Base-by-base conservation (phyloP, 768 basidiomycete species). In the Macrolepiota albuminosa region DNA sequence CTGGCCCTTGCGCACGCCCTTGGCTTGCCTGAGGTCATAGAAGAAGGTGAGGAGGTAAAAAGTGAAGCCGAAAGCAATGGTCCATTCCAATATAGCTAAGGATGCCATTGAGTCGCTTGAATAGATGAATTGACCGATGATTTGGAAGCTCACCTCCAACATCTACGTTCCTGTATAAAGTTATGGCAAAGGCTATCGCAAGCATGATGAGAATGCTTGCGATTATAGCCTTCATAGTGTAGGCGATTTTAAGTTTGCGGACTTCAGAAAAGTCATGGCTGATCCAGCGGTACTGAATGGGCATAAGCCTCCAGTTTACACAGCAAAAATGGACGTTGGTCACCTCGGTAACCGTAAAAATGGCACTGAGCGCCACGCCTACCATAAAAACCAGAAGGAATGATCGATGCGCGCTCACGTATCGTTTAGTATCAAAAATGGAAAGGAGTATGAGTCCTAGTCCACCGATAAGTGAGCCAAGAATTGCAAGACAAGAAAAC, bases 371-470 rank as follows among this genome's bases (percentile, higher is more conserved):
- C 2, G 78, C 82, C 4, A 91, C 87, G 11, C 90, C 90, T 40
- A 87, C 49, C 54, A 91, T 85, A 72, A 91, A 93, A 9, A 91
- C 73, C 29, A 89, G 76, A 16, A 93, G 78, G 64, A 89, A 91
- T 11, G 73, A 62, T 18, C 84, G 70, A 67, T 93, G 90, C 6
- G 77, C 66, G 31, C 69, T 75, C 2, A 75, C 60, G 69, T 81
- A 77, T 2, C 80, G 79, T 60, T 78, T 77, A 0, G 87, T 88
- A 68, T 93, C 90, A 67, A 90, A 87, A 3, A 89, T 74, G 5
- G 88, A 85, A 1, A 93, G 79, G 1, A 90, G 74, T 54, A 86
- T 82, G 51, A 92, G 81, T 0, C 88, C 89, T 1, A 66, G 60
- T 45, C 84, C 88, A 18, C 88, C 89, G 34, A 89, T 75, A 61